Evolutionary conservation across 2,329 filamentous ascomycete genomes (phyloP), one percentile per base, ranked within the genome.

Genomic region (Nannizziopsis arthrosporioides): DNA sequence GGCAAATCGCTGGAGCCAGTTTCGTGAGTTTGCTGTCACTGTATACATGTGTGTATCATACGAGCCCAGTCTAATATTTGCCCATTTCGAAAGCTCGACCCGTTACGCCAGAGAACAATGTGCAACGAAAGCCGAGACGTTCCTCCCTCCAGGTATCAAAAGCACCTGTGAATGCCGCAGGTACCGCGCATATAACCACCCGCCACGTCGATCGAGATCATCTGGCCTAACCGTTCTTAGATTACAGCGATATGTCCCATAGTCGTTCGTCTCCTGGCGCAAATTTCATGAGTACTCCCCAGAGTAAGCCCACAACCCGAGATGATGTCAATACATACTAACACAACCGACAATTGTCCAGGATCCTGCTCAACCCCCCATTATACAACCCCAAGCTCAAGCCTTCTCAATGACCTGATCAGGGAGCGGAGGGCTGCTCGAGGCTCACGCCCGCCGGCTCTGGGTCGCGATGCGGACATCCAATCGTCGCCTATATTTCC

Each of bases 391-490:
- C 66, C 67, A 9, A 61, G 62, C 2, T 69, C 67, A 1, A 55
- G 58, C 15, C 59, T 69, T 2, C 54, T 69, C 15, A 65, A 69
- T 45, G 64, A 61, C 48, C 51, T 68, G 22, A 57, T 69, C 32
- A 67, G 66, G 47, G 66, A 69, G 52, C 65, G 67, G 46, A 65
- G 67, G 10, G 67, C 66, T 4, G 59, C 59, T 46, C 63, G 65
- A 39, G 56, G 57, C 18, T 9, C 60, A 59, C 40, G 59, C 56
- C 41, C 42, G 53, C 37, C 57, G 57, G 18, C 51, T 51, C 32
- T 56, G 54, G n/a, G 58, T 50, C 31, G 54, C 53, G 17, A 48
- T 36, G 56, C 55, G 3, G 53, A 55, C 35, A 36, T 51, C 35
- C 51, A 39, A 37, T 50, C 49, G 47, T 53, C 15, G 48, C 51